Base-by-base conservation (phyloP, 495 filamentous ascomycete species). In the Aspergillus incahuasiensis region DNA sequence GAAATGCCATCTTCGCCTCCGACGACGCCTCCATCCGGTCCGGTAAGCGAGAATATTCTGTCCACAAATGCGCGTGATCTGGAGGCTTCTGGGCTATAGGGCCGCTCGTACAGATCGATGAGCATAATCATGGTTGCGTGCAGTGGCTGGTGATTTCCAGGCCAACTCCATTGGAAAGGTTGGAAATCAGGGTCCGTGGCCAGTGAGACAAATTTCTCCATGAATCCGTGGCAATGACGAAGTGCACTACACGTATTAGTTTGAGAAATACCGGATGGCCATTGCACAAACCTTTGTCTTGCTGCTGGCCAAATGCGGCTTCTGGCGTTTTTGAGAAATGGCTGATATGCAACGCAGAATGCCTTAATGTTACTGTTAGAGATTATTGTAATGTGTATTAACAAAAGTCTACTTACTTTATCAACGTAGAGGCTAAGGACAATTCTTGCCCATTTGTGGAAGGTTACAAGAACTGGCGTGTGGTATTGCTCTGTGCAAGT, bases 151-250 rank as follows among this genome's bases (percentile, higher is more conserved):
- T 80, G 78, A 12, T 79, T 82, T 0, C 78, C 79, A 9, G 79
- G 79, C 69, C 78, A 82, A 59, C 77, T 80, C 79, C 79, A 82
- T n/a, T 79, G 76, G 42, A 81, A 82, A 1, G 79, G 78, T 46
- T 80, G 77, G 49, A 82, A 82, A 24, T 77, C 70, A 5, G 76
- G 70, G 39, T 79, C 75, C 3, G 74, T 78, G 2, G 78, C 74
- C 20, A 82, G 68, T 16, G 77, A 68, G 30, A 82, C 73, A 50
- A 82, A 82, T 41, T 79, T 80, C 20, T 75, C 75, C 69, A 82
- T 78, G 57, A 81, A 82, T 0, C 76, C 77, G 62, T 80, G 75
- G 48, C 78, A 81, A 50, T 79, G 75, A 15, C 76, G 79, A 42
- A 82, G 65, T 15, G 79, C 79, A 56, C 79, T 81, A 54, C 5